Evolutionary conservation across 192 early-diverging fungal genomes (phyloP).

Genomic region (Podila clonocystis): DNA sequence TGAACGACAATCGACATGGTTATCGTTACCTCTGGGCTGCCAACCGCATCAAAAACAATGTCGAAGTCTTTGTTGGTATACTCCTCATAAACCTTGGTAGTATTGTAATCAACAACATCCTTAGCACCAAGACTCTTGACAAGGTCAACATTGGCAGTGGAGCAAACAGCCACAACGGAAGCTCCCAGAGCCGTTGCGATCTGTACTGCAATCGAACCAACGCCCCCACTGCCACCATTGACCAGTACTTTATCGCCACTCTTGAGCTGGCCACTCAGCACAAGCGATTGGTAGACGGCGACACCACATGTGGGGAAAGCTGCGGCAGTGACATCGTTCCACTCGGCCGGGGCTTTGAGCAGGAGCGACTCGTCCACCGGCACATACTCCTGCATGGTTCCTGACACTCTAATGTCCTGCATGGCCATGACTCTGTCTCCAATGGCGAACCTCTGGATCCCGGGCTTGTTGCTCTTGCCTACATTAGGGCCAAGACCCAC

Average conservation of each 20-base stretch:
- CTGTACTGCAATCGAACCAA: conserved; percentile 51
- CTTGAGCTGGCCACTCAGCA: conserved; percentile 18
- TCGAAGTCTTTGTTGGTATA: conserved; percentile 37
- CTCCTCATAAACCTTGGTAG: conserved; percentile 17
- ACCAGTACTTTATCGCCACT: conserved; percentile 54
- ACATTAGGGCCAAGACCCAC: conserved; percentile 32
- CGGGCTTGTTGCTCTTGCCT: not conserved
- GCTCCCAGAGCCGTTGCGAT: conserved; percentile 59
- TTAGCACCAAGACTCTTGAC: conserved; percentile 60
- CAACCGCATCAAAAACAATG: conserved; percentile 58
- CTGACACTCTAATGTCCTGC: conserved; percentile 7
- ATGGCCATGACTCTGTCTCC: conserved; percentile 50
- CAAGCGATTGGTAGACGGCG: conserved; percentile 27
- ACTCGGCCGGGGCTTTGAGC: conserved; percentile 10
- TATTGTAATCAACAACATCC: conserved; percentile 62
- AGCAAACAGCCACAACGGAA: conserved; percentile 61
- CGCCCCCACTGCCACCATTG: conserved; percentile 63
- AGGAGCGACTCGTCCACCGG: conserved; percentile 12
- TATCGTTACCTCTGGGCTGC: conserved; percentile 25
- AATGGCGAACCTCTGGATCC: conserved; percentile 8
- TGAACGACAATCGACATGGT: no score
- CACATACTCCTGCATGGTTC: conserved; percentile 24
- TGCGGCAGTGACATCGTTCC: conserved; percentile 24
- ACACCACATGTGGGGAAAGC: conserved; percentile 25
- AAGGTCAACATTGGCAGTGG: conserved; percentile 51